Percentiles rank a stretch among this genome's conserved stretches.
Evolutionary conservation across 148 eudicot genomes (phyloP).

Genomic region (Chenopodium suecicum): DNA sequence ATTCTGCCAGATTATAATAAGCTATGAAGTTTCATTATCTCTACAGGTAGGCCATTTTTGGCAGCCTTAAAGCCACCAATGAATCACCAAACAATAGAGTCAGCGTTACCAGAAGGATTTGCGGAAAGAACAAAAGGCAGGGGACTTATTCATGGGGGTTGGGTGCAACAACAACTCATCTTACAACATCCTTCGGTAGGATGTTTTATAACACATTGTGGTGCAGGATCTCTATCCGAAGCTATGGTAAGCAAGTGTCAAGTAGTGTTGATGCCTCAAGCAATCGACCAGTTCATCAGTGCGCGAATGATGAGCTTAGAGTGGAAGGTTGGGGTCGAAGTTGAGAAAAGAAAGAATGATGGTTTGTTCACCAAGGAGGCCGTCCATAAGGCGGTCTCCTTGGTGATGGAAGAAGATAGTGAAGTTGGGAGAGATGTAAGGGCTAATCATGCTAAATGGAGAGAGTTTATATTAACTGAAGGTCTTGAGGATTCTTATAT

Average conservation of each 20-base stretch:
- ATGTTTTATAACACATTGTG: conserved; percentile 52
- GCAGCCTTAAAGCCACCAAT: conserved; percentile 41
- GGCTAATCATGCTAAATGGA: conserved; percentile 25
- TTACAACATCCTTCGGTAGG: conserved; percentile 44
- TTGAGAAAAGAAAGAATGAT: conserved; percentile 16
- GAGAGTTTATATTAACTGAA: conserved; percentile 1
- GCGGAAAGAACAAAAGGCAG: conserved; percentile 27
- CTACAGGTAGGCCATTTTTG: conserved; percentile 38
- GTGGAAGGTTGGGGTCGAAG: conserved; percentile 22
- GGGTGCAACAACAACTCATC: conserved; percentile 52
- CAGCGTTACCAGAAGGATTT: conserved; percentile 45
- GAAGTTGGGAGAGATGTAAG: conserved; percentile 15
- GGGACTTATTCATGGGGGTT: conserved; percentile 46
- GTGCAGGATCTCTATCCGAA: conserved; percentile 43
- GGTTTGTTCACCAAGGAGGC: conserved; percentile 11
- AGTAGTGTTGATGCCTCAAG: conserved; percentile 40
- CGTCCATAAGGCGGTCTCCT: conserved; percentile 4
- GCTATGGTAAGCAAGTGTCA: conserved; percentile 28
- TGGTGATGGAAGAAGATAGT: conserved; percentile 27
- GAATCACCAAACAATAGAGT: conserved; percentile 30
- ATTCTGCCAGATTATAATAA: too few species aligned
- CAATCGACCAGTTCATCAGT: conserved; percentile 32
- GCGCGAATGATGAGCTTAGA: conserved; percentile 35
- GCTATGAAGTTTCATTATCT: not conserved
- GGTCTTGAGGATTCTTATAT: conserved; percentile 27